Evolutionary conservation across 1,284 basidiomycete genomes (phyloP), one percentile per base, ranked within the genome.

Genomic region (Apiotrichum veenhuisii): DNA sequence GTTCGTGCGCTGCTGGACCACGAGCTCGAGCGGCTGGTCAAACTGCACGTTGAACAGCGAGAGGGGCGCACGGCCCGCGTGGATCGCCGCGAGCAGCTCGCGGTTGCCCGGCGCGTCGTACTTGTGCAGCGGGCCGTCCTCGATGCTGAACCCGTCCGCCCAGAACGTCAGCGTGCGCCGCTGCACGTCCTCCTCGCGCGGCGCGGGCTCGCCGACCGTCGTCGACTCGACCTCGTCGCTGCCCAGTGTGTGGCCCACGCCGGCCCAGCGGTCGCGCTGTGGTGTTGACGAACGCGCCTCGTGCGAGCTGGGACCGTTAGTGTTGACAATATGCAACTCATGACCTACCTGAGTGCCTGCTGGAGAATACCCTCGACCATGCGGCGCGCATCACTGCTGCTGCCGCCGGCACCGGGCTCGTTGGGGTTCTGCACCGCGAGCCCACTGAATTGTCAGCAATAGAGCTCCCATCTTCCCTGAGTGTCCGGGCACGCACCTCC

Each of bases 91-190:
- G 4, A 98, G 80, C 18, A 91, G 80, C 57, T 84, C 82, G 43
- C 85, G 81, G 68, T 93, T 87, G 7, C 79, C 81, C 0, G 92
- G 90, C 63, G 93, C 86, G 55, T 91, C 88, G 72, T 96, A 97
- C 40, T 83, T 80, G 82, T 88, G 83, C 55, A 98, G 80, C 38
- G 87, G 86, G 2, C 93, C 92, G 64, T 94, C 91, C 67, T 95
- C 92, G 55, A 98, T 85, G 45, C 87, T 88, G 77, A 98, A 98
- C 0, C 95, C 95, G 64, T 98, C 85, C 36, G 86, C 82, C 95
- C 96, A 98, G 77, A 98, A 92, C 0, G 89, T 95, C 37, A 98
- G 80, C 55, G 85, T 82, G 14, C 95, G 85, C 46, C 87, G 83
- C 0, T 83, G 88, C 0, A 83, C 80, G 57, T 83, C 82, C 43